A percentile compares a stretch with the other conserved stretches of the same genome.
phyloP scores from a whole-genome alignment of 305 asterid genomes.

The Fraxinus velutina region DNA sequence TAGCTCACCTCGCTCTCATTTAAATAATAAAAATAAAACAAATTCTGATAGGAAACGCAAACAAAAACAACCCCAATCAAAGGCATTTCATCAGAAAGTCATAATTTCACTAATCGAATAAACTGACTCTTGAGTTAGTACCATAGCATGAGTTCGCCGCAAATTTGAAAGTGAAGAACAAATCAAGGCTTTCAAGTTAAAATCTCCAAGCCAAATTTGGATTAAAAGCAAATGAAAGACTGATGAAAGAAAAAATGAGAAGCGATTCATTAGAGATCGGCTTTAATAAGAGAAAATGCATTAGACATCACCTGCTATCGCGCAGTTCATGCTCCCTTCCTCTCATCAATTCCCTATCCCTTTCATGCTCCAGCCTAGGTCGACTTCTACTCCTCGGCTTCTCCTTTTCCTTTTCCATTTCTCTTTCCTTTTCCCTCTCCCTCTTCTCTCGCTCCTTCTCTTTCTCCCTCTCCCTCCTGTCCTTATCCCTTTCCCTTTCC shows the following conservation, averaged over 20 bases:
- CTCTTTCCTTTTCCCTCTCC: constrained; percentile 23
- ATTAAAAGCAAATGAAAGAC: not conserved
- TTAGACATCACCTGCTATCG: constrained; percentile 70
- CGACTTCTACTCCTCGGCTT: constrained; percentile 49
- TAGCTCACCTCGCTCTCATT: not conserved
- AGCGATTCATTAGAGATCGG: not conserved
- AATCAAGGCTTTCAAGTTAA: not conserved
- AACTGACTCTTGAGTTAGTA: not conserved
- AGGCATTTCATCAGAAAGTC: not conserved
- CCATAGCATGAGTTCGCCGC: not conserved
- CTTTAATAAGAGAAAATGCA: constrained; percentile 13
- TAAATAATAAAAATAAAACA: not conserved
- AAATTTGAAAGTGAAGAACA: not conserved
- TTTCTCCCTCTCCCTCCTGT: constrained; percentile 20
- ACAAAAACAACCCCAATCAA: not conserved
- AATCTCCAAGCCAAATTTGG: not conserved
- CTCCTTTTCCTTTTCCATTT: constrained; percentile 21
- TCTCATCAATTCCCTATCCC: constrained; percentile 53
- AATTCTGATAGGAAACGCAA: not conserved
- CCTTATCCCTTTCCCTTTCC: constrained; percentile 26
- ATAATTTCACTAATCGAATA: constrained; percentile 1
- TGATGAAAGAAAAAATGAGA: not conserved
- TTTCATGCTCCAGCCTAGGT: constrained; percentile 40
- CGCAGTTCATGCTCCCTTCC: constrained; percentile 65
- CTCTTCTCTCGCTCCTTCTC: not conserved